Base-by-base conservation (phyloP, 148 eudicot genomes). In the Agrostemma githago region DNA sequence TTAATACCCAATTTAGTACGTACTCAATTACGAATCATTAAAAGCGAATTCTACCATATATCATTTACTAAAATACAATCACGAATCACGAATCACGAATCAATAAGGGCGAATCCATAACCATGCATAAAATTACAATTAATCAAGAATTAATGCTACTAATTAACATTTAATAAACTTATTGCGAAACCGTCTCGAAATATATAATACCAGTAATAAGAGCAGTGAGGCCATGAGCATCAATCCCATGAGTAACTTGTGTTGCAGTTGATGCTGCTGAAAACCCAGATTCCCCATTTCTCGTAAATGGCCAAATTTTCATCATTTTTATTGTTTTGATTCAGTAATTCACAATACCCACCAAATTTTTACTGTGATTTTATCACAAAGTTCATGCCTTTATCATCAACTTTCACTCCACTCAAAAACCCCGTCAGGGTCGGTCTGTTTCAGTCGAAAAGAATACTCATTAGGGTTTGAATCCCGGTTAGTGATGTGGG, bases 281-380 rank as follows among this genome's bases (percentile, higher is more conserved):
- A 75, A 89, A 94, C 67, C 98, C 98, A 68, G 98, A 94, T 74
- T 86, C 64, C 10, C 97, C 97, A 64, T 85, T 89, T 37, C 85
- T 66, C 57, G 84, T 87, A 72, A 88, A 85, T 40, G 89, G 73
- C 97, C 98, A 88, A 86, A 91, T 87, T 26, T 68, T 74, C 82
- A 87, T 75, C 82, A 80, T 80, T 65, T 80, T 80, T 58, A 0
- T 40, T 14, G 5, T 39, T 21, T 39, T 66, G 20, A 53, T 63
- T 60, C 64, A 34, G 4, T 19, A 60, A n/a, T 19, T 21, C 37
- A 60, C 61, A n/a, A 58, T 15, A 58, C 61, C 61, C 61, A 2
- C 7, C 4, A 58, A 58, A 16, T 2, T 39, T 39, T 66, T 66
- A 66, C 41, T 40, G 0, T 15, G 20, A 66, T 40, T 11, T 0